Percentiles rank a stretch among this genome's conserved stretches.
Evolutionary conservation across 768 basidiomycete genomes (phyloP).

Genomic region (Sarcomyxa edulis): DNA sequence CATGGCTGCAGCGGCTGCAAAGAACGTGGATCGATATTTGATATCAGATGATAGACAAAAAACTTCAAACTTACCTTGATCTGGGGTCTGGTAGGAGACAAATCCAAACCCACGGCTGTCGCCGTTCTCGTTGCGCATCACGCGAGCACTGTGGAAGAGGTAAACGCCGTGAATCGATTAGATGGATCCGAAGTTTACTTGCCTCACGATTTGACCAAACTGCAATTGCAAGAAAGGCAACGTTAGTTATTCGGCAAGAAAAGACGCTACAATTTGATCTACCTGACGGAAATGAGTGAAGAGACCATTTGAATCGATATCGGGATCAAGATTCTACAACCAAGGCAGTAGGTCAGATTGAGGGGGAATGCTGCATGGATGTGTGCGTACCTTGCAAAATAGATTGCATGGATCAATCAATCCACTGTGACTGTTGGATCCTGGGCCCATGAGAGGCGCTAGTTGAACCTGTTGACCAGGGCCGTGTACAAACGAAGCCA

Average conservation of each 20-base stretch:
- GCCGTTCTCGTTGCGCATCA: slow-evolving; percentile 83
- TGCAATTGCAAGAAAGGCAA: slow-evolving; percentile 46
- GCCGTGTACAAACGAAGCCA: slow-evolving; percentile 68
- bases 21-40: slow-evolving; percentile 6
- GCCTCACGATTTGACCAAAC: slow-evolving; percentile 91
- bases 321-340: slow-evolving; percentile 73
- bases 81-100: slow-evolving; percentile 79
- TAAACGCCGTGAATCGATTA: neutral
- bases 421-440: slow-evolving; percentile 80
- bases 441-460: slow-evolving; percentile 68
- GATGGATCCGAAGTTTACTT: slow-evolving; percentile 12
- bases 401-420: slow-evolving; percentile 88
- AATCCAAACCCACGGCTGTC: slow-evolving; percentile 89
- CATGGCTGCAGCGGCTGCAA: slow-evolving; percentile 65
- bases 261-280: slow-evolving; percentile 16
- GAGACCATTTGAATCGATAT: slow-evolving; percentile 80
- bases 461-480: slow-evolving; percentile 89
- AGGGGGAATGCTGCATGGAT: slow-evolving; percentile 4
- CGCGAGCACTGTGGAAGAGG: slow-evolving; percentile 61
- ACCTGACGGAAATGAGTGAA: slow-evolving; percentile 82
- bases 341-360: slow-evolving; percentile 6
- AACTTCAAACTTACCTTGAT: slow-evolving; percentile 52
- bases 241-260: neutral
- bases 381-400: slow-evolving; percentile 79
- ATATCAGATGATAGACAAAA: slow-evolving; percentile 1